Percentiles rank a stretch among this genome's conserved stretches.
Conservation (phyloP, 441 rosid species). For the Breynia disticha region DNA sequence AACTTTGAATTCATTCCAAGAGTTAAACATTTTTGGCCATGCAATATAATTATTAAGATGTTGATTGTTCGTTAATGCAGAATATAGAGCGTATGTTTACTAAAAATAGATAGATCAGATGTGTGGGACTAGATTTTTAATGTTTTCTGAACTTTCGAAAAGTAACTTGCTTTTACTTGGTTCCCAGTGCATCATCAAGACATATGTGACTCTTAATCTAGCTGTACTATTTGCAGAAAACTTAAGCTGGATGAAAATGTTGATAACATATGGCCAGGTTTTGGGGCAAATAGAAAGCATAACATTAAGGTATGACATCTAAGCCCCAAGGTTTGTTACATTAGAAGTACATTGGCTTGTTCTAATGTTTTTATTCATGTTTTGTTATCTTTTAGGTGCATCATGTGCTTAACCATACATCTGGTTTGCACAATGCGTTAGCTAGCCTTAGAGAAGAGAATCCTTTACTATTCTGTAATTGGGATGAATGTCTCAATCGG, state of each 20-base stretch:
- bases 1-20: no score
- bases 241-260: slow-evolving; percentile 69
- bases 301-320: slow-evolving; percentile 51
- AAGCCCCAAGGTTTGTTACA: slow-evolving; percentile 2
- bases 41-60: no score
- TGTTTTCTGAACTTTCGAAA: no score
- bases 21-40: no score
- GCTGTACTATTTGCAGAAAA: slow-evolving; percentile 45
- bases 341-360: slow-evolving; percentile 12
- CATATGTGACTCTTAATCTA: slow-evolving; percentile 6
- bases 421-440: slow-evolving; percentile 88
- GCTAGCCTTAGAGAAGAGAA: slow-evolving; percentile 44
- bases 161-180: no score
- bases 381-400: slow-evolving; percentile 46
- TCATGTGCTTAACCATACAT: slow-evolving; percentile 95
- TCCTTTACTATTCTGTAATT: slow-evolving; percentile 52
- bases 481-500: slow-evolving; percentile 79
- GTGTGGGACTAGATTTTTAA: no score
- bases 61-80: no score
- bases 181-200: background rate
- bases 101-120: no score
- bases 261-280: slow-evolving; percentile 83
- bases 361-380: slow-evolving; percentile 4
- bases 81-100: no score
- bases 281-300: slow-evolving; percentile 68